A percentile compares a stretch with the other conserved stretches of the same genome.
Conservation (phyloP, 805 yeast species). For the Peterozyma toletana region DNA sequence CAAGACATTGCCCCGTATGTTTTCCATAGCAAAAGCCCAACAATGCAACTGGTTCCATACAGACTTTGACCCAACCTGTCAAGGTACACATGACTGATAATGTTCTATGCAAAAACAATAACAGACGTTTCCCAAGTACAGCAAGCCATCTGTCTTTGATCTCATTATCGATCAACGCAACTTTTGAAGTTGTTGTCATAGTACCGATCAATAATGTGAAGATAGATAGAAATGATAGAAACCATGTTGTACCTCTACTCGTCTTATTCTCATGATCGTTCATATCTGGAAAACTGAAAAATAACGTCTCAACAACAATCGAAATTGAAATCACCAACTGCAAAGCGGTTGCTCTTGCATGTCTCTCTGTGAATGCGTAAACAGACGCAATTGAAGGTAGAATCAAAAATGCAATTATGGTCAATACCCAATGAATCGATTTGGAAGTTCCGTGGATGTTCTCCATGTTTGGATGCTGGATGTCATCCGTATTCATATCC, state of each 20-base stretch:
- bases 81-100: slow-evolving; percentile 39
- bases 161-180: slow-evolving; percentile 27
- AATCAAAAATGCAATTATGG: slow-evolving; percentile 39
- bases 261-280: slow-evolving; percentile 63
- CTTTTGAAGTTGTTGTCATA: slow-evolving; percentile 44
- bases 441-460: slow-evolving; percentile 36
- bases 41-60: slow-evolving; percentile 76
- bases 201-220: slow-evolving; percentile 47
- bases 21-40: slow-evolving; percentile 80
- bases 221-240: slow-evolving; percentile 39
- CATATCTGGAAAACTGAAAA: slow-evolving; percentile 57
- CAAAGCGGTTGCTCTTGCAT: slow-evolving; percentile 34
- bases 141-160: slow-evolving; percentile 25
- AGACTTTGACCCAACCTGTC: slow-evolving; percentile 72
- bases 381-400: slow-evolving; percentile 51
- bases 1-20: slow-evolving; percentile 92
- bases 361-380: slow-evolving; percentile 46
- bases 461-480: slow-evolving; percentile 2
- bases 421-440: slow-evolving; percentile 58
- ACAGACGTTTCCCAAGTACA: slow-evolving; percentile 28
- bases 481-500: slow-evolving; percentile 4
- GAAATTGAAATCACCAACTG: slow-evolving; percentile 43
- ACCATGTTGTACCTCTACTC: slow-evolving; percentile 64
- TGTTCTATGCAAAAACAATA: slow-evolving; percentile 30
- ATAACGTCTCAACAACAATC: slow-evolving; percentile 46